Base-by-base conservation (phyloP, 768 basidiomycete species). In the Leccinum pellstonianum region DNA sequence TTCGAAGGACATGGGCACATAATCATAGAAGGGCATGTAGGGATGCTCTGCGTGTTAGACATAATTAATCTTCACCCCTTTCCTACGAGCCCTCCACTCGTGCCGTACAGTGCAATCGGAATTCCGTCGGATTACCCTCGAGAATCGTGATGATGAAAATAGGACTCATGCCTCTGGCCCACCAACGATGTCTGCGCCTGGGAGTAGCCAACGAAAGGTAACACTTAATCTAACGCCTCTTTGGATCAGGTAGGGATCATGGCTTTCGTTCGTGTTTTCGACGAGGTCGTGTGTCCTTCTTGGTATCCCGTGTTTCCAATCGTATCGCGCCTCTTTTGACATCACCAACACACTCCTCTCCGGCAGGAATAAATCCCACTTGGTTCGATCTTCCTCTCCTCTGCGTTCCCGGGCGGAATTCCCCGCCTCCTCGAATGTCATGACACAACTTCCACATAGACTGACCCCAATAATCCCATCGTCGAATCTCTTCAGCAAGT, bases 381-480 rank as follows among this genome's bases (percentile, higher is more conserved):
- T 56, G 50, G 33, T 53, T 33, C 35, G 56, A 48, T 58, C 59
- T 37, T 41, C 57, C 17, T 56, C 43, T 6, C 21, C 48, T 3
- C 35, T 50, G 31, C 43, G 52, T 12, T 38, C 58, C 12, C 33
- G 53, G 8, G 10, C 5, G 4, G 15, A 51, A 33, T 54, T 37
- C 9, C 43, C 68, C 29, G 70, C 71, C 48, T 68, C 65, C 57
- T 80, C 76, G 65, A 95, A 93, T 25, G 80, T 80, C 93, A 96
- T 95, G 14, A 85, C 88, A 53, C 87, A 91, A 12, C 89, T 87
- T 27, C 88, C 87, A 11, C 85, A 83, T 27, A 98, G 77, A 64
- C 91, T 95, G 55, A 96, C 83, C 9, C 93, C 93, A 23, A 98
- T 78, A 55, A 98, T 95, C 1, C 92, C 94, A 69, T 96, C 92